Evolutionary conservation across 768 basidiomycete genomes (phyloP).

Genomic region (Albatrellus ellisii): DNA sequence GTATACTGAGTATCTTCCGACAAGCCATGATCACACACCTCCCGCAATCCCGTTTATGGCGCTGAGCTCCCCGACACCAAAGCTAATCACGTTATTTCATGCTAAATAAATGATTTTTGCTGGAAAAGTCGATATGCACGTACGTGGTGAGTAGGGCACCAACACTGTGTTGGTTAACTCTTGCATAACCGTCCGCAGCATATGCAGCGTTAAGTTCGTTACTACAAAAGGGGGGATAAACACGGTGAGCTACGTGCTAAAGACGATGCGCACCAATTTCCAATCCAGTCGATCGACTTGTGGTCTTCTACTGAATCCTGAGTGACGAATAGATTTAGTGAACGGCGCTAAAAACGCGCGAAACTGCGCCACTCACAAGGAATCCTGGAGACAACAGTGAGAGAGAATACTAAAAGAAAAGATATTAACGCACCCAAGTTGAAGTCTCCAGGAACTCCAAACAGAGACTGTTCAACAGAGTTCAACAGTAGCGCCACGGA

Average conservation of each 20-base stretch:
- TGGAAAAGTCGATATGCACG: constrained; percentile 8
- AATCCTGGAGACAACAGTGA: constrained; percentile 22
- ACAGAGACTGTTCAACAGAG: constrained; percentile 42
- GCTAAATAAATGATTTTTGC: background rate
- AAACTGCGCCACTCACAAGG: constrained; percentile 24
- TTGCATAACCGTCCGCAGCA: constrained; percentile 88
- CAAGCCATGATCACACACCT: constrained; percentile 23
- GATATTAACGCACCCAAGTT: constrained; percentile 38
- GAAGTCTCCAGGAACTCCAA: constrained; percentile 83
- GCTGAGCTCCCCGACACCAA: constrained; percentile 89
- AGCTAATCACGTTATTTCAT: constrained; percentile 26
- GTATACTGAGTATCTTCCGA: background rate
- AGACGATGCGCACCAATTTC: constrained; percentile 49
- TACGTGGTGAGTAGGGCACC: constrained; percentile 74
- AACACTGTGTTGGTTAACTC: constrained; percentile 62
- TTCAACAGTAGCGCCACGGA: background rate
- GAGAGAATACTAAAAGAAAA: background rate
- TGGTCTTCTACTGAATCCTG: constrained; percentile 80
- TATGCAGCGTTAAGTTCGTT: constrained; percentile 84
- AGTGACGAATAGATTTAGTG: background rate
- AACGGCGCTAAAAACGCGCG: constrained; percentile 3
- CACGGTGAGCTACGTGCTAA: background rate
- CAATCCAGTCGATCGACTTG: constrained; percentile 71
- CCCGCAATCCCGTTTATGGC: constrained; percentile 80
- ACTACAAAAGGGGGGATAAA: constrained; percentile 28